Percentiles rank a stretch among this genome's conserved stretches.
Conservation (phyloP, 2,329 filamentous ascomycete species). For the Aureobasidium namibiae region DNA sequence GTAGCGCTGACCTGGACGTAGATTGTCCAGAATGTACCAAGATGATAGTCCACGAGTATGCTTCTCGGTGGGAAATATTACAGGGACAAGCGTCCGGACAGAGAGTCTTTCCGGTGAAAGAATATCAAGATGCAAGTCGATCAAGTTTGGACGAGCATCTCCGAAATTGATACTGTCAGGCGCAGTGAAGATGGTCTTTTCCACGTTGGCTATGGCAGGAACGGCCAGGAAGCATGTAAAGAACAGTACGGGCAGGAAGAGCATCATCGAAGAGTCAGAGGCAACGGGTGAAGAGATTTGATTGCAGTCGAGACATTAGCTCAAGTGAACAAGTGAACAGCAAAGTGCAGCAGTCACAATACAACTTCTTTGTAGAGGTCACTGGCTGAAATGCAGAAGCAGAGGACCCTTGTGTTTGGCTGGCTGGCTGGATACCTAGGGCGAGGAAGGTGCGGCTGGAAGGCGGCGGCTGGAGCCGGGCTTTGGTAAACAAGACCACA, state of each 20-base stretch:
- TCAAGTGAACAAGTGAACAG: not conserved
- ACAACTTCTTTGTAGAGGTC: not conserved
- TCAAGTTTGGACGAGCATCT: constrained; percentile 46
- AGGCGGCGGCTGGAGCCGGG: not conserved
- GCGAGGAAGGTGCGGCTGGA: not conserved
- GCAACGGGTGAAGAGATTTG: not conserved
- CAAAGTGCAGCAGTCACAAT: not conserved
- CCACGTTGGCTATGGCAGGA: constrained; percentile 60
- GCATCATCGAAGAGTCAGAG: constrained; percentile 1
- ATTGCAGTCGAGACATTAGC: not conserved
- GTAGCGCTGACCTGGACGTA: constrained; percentile 69
- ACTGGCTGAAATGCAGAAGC: not conserved
- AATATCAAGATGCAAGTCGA: constrained; percentile 54
- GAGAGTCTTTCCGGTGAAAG: constrained; percentile 51
- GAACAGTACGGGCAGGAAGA: constrained; percentile 5
- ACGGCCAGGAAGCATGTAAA: constrained; percentile 3
- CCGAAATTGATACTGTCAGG: constrained; percentile 53
- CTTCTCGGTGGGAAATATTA: constrained; percentile 55
- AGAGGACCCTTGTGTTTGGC: not conserved
- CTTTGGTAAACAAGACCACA: not conserved
- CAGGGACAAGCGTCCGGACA: constrained; percentile 56
- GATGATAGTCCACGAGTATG: constrained; percentile 52
- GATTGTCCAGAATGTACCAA: constrained; percentile 69
- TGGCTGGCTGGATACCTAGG: not conserved
- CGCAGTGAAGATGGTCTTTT: constrained; percentile 82